phyloP scores from a whole-genome alignment of 495 filamentous ascomycete species.

The Hypomontagnella monticulosa region DNA sequence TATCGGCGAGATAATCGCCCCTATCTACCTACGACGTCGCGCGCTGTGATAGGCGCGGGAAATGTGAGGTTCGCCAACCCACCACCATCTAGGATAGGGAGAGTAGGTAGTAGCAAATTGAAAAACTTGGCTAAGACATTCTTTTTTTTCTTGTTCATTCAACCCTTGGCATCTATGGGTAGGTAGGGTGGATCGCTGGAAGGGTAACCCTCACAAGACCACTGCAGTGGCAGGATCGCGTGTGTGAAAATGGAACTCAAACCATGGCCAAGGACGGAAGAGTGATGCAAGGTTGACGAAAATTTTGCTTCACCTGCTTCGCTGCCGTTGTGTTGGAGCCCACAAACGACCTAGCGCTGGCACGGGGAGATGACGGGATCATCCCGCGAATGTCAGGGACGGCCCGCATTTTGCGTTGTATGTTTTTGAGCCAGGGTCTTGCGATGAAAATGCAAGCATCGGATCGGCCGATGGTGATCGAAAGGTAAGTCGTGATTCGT shows the following conservation, averaged over 20 bases:
- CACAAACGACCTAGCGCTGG: constrained; percentile 31
- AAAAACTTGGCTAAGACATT: neutral
- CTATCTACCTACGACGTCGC: neutral
- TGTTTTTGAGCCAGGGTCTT: constrained; percentile 27
- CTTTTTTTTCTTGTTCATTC: neutral
- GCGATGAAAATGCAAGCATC: constrained; percentile 22
- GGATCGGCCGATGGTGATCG: constrained; percentile 41
- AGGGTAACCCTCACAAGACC: neutral
- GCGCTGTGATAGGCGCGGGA: neutral
- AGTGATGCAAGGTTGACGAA: constrained; percentile 21
- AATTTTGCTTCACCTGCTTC: constrained; percentile 16
- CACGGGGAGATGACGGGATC: constrained; percentile 35
- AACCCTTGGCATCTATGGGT: neutral
- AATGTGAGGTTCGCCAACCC: neutral
- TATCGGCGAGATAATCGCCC: neutral
- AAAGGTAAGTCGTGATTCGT: constrained; percentile 30
- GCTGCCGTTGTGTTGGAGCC: constrained; percentile 13
- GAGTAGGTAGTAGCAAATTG: neutral
- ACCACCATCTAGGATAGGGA: neutral
- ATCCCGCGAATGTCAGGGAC: constrained; percentile 40
- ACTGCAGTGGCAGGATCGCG: constrained; percentile 13
- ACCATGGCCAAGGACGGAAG: constrained; percentile 7
- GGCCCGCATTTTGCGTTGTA: constrained; percentile 38
- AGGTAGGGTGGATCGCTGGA: neutral
- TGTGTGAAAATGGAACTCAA: neutral